These are phyloP conservation scores for Entomortierella parvispora DNA, from an alignment of 192 early-diverging fungal genomes.

Conservation along the genomic window DNA sequence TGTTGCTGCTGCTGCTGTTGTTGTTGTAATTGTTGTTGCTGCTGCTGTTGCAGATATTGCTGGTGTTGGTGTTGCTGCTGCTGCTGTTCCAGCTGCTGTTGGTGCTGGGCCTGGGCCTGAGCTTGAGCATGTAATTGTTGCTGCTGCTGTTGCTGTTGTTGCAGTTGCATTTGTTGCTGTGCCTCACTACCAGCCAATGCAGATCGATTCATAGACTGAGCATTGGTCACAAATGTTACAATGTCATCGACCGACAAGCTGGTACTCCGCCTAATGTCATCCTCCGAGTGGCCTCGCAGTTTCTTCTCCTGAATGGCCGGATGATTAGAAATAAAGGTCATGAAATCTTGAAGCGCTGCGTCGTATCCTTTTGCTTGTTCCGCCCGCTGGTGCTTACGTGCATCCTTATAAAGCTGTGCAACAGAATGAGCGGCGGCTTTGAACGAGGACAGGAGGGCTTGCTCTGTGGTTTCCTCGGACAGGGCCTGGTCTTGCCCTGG, in stretches of 20 bases:
- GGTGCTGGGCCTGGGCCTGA: constrained; percentile 1
- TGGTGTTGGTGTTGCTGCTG: constrained; percentile 20
- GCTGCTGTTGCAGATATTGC: constrained; percentile 11
- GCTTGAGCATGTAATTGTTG: constrained; percentile 10
- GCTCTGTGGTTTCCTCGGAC: constrained; percentile 55
- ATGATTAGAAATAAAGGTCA: constrained; percentile 59
- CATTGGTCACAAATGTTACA: constrained; percentile 29
- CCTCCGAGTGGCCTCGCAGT: constrained; percentile 32
- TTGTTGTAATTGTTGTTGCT: constrained; percentile 27
- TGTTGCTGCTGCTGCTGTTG: constrained; percentile 27
- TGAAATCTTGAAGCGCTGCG: constrained; percentile 61
- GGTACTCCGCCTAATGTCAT: constrained; percentile 39
- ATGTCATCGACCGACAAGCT: constrained; percentile 43
- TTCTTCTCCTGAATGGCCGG: constrained; percentile 46
- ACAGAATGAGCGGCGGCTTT: constrained; percentile 63
- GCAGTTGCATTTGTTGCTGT: constrained; percentile 15
- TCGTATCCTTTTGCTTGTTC: constrained; percentile 62
- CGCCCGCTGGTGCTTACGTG: constrained; percentile 59
- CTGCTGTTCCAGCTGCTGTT: constrained; percentile 21
- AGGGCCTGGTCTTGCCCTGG: neutral
- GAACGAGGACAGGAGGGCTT: constrained; percentile 62
- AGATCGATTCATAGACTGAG: constrained; percentile 40
- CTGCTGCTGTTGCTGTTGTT: constrained; percentile 30
- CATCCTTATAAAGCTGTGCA: constrained; percentile 65
- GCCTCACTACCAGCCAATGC: constrained; percentile 16